A percentile compares a stretch with the other conserved stretches of the same genome.
Conservation (phyloP, 2,329 filamentous ascomycete genomes). For the Monosporascus sp. region DNA sequence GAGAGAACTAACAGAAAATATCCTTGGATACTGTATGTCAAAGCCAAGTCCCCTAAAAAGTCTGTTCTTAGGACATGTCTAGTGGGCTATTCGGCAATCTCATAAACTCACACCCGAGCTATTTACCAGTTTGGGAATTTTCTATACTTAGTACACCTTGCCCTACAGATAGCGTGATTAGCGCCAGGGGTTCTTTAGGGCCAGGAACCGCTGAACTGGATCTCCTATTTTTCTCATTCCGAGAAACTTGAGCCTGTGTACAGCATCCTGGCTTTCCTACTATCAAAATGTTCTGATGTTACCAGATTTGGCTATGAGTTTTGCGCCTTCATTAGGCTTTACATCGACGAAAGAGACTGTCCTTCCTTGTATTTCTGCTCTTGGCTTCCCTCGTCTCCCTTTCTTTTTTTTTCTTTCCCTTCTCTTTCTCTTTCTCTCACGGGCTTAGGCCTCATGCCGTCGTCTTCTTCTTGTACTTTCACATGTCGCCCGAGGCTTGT, state of each 20-base stretch:
- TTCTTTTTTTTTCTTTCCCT: conserved; percentile 13
- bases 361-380: background rate
- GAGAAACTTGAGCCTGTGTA: too few species aligned
- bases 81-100: too few species aligned
- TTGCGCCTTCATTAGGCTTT: background rate
- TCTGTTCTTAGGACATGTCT: too few species aligned
- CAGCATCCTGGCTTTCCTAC: background rate
- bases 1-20: too few species aligned
- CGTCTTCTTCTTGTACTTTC: conserved; percentile 21
- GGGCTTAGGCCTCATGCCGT: conserved; percentile 28
- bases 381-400: conserved; percentile 12
- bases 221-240: conserved; percentile 12
- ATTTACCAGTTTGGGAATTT: too few species aligned
- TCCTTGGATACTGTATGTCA: too few species aligned
- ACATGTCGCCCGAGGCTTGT: conserved; percentile 49
- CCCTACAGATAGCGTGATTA: too few species aligned
- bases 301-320: conserved; percentile 3
- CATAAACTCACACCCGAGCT: too few species aligned
- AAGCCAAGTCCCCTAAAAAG: too few species aligned
- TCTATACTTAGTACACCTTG: too few species aligned
- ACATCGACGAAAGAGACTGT: too few species aligned
- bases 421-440: conserved; percentile 4
- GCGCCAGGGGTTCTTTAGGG: too few species aligned
- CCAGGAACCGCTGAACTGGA: background rate
- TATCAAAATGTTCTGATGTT: conserved; percentile 4